Evolutionary conservation across 371 early-diverging fungal species (phyloP), one percentile per base, ranked within the genome.

Genomic region (Haplosporangium sp.): DNA sequence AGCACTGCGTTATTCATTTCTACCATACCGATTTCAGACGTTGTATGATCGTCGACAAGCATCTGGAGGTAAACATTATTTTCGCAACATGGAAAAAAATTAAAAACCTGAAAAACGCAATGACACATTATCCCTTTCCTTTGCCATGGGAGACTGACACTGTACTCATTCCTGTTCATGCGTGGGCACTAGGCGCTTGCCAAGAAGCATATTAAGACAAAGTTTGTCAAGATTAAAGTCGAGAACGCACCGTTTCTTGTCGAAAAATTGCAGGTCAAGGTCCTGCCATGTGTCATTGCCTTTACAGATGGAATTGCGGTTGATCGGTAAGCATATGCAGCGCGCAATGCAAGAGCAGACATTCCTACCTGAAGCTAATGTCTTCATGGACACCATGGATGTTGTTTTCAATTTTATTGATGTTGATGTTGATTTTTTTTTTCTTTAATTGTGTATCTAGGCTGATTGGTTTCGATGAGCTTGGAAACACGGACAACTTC

Each of bases 381-480:
- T 43, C 62, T 68, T 53, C 76, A 73, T 55, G 29, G 66, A 85
- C 50, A 79, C 71, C 59, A 73, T 82, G 81, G 67, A 68, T 59
- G 14, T 16, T n/a, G 10, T 56, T n/a, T 40, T 3, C 47, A 53
- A 2, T 9, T 20, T 14, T 63, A 52, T 64, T 48, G 57, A 21
- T 16, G 45, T 45, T 45, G 11, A 16, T 45, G 55, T 20, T 51
- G 8, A 40, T 53, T 37, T 62, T 36, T 14, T 20, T 57, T 21
- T 50, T 47, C 57, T 47, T 47, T 59, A 37, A 41, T 43, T 37
- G 6, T 64, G n/a, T 18, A 18, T 9, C 21, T 77, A 95, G 96
- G 50, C 71, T 99, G 41, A 86, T 97, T 67, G 98, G 99, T 0
- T 99, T 99, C 86, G 99, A 99, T 50, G 97, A 95, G 37, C 83